Evolutionary conservation across 805 yeast species (phyloP), one percentile per base, ranked within the genome.

Genomic region (Ogataea kodamae): DNA sequence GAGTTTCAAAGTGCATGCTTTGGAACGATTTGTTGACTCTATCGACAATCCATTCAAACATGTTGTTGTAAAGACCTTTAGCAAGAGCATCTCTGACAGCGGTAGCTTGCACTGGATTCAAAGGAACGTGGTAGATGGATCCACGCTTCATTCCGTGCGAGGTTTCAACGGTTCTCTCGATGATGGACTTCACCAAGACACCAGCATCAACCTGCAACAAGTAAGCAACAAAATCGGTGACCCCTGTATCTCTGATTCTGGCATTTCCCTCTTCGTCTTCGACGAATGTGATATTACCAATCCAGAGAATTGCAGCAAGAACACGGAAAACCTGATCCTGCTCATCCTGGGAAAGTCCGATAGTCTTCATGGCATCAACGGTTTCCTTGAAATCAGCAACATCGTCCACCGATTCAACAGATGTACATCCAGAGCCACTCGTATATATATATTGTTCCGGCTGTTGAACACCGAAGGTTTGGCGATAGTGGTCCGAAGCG

Each of bases 71-170:
- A 30, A 92, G 71, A 2, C 95, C 97, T 62, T 89, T 92, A 5
- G 97, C 96, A 30, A 92, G 67, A 4, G 97, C 96, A 61, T 92
- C 97, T 49, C 89, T 76, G 9, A 88, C 96, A 1, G 98, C 95
- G 3, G 81, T 81, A 1, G 98, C 97, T 62, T 92, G 99, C 1
- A 83, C 88, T 21, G 74, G 70, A 54, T 92, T 92, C 47, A 92
- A 70, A 2, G 98, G 97, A 25, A 87, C 92, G 56, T 92, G 96
- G 55, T 90, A 92, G 6, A 90, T 78, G 9, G 96, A 88, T 11
- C 96, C 97, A 49, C 97, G 73, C 49, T 77, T 75, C 73, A 79
- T 76, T 43, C 97, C 96, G 52, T 88, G 95, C 21, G 78, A 72
- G 1, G 97, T 90, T 56, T 90, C 96, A 67, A 92, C 76, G 13